Evolutionary conservation across 2,329 filamentous ascomycete genomes (phyloP), one percentile per base, ranked within the genome.

Genomic region (Diaporthe ilicicola): DNA sequence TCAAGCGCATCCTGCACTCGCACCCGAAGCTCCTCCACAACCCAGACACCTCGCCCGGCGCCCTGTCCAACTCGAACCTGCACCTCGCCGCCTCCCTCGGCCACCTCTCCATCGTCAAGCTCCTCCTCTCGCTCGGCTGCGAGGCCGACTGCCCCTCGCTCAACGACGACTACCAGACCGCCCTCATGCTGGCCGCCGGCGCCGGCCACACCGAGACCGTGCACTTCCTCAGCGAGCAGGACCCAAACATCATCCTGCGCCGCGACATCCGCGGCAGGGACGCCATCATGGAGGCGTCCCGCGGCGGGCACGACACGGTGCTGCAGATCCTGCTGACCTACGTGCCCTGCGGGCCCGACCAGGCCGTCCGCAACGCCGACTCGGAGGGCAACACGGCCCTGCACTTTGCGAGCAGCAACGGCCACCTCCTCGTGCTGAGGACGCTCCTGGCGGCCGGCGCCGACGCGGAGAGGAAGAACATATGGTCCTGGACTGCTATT

Each of bases 321-420:
- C 79, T 92, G n/a, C 90, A 91, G 78, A 86, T 92, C 67, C 83
- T 92, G 37, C 81, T 92, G 65, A 91, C 89, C 0, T 90, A 87
- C 75, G 86, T 84, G 1, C 88, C 89, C 9, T 82, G 82, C n/a
- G 88, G 88, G 17, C 83, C 87, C 0, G 79, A 80, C 27, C 82
- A 83, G 0, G 87, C 88, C 3, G 86, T 93, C 8, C 84, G 84
- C 55, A 83, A 86, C 37, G 84, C 86, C 4, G 94, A 97, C 77
- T 77, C 86, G 1, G 88, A 92, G 70, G 94, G 94, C n/a, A 96
- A 97, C 78, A 97, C 94, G 2, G 93, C 94, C 0, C 84, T 97
- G 53, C 94, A 97, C 81, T 94, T 96, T 82, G 94, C 94, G 15
- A 94, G 91, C 76, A 92, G 92, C 55, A 93, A 93, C 76, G 94